Evolutionary conservation across 257 asterid species (phyloP).

Genomic region (Capsicum pubescens): DNA sequence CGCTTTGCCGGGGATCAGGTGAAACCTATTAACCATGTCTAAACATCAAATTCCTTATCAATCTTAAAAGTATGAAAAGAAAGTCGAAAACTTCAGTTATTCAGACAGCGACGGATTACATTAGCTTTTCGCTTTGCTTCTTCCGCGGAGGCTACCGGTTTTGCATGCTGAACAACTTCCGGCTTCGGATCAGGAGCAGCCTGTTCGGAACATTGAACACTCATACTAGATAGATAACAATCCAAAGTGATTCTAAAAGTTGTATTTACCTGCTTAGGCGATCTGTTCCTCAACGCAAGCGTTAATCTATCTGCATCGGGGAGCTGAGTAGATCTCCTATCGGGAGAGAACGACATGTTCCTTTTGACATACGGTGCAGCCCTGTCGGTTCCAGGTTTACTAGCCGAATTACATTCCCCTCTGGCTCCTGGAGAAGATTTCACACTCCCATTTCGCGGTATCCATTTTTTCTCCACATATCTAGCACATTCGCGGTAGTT

Average conservation of each 20-base stretch:
- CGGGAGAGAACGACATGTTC: neutral
- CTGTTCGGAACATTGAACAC: neutral
- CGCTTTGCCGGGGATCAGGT: conserved; percentile 22
- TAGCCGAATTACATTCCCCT: conserved; percentile 29
- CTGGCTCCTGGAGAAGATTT: conserved; percentile 27
- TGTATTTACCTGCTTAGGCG: conserved; percentile 31
- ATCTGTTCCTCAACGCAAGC: conserved; percentile 18
- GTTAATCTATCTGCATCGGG: conserved; percentile 6
- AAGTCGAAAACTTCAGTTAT: neutral
- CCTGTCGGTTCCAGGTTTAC: neutral
- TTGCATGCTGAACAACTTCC: neutral
- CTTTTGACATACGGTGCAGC: conserved; percentile 16
- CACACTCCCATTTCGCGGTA: conserved; percentile 32
- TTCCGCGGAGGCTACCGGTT: neutral
- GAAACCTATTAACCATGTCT: conserved; percentile 25
- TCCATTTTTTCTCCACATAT: conserved; percentile 53
- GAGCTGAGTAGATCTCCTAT: conserved; percentile 33
- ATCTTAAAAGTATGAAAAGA: neutral
- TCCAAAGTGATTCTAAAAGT: conserved; percentile 15
- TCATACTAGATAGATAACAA: neutral
- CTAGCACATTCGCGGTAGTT: conserved; percentile 29
- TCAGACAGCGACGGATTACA: neutral
- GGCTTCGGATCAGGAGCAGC: conserved; percentile 25
- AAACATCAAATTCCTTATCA: neutral
- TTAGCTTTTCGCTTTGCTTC: neutral